Conservation (phyloP, 768 basidiomycete genomes). For the Daedaleopsis sinensis region DNA sequence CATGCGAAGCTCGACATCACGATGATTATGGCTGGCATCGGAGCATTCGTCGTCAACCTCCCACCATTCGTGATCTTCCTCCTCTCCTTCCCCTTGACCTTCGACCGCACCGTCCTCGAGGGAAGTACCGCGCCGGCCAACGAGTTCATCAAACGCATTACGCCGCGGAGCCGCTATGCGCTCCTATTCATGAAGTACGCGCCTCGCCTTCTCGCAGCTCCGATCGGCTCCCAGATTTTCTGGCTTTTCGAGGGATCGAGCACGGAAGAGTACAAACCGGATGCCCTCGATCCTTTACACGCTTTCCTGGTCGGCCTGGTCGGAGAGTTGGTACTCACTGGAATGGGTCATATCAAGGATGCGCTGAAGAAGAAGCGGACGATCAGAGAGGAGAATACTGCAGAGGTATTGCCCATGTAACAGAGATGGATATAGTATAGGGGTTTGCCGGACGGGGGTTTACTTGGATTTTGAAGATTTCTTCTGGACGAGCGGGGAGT, state of each 20-base stretch:
- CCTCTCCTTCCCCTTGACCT: conserved; percentile 12
- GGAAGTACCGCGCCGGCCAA: conserved; percentile 8
- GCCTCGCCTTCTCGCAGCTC: conserved; percentile 3
- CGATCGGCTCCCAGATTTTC: conserved; percentile 9
- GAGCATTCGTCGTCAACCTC: conserved; percentile 13
- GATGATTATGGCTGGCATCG: conserved; percentile 12
- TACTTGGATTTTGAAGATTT: neutral
- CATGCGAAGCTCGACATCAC: conserved; percentile 1
- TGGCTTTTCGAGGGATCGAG: neutral
- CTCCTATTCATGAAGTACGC: conserved; percentile 11
- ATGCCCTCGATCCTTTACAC: conserved; percentile 4
- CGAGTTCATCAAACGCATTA: conserved; percentile 15
- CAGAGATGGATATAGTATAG: neutral
- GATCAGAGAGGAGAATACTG: neutral
- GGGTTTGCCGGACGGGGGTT: neutral
- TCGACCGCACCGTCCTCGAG: conserved; percentile 13
- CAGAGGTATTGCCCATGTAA: neutral
- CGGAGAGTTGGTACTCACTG: conserved; percentile 5
- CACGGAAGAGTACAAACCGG: neutral
- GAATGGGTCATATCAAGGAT: neutral
- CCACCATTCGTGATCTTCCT: conserved; percentile 13
- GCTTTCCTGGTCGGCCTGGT: conserved; percentile 1
- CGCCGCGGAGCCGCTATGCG: conserved; percentile 3
- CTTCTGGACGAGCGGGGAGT: neutral
- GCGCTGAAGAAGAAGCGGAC: neutral